Percentiles rank a stretch among this genome's conserved stretches.
Evolutionary conservation across 306 rosid species (phyloP).

Genomic region (Quercus cerris): DNA sequence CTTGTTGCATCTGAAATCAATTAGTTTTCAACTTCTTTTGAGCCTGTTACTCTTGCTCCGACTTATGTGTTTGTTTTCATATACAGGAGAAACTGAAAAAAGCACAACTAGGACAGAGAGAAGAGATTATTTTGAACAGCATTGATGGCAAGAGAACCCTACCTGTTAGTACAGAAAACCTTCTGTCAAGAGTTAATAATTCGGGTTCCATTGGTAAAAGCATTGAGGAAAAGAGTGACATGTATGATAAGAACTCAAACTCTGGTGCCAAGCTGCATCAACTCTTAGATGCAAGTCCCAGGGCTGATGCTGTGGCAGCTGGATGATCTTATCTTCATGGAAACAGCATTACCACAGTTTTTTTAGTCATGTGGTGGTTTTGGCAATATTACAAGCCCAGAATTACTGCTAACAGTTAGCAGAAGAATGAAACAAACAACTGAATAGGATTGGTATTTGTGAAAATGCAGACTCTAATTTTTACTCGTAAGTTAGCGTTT

Average conservation of each 20-base stretch:
- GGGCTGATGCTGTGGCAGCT: constrained; percentile 89
- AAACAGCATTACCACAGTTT: constrained; percentile 29
- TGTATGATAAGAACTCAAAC: constrained; percentile 60
- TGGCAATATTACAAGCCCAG: constrained; percentile 94
- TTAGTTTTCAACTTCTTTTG: neutral
- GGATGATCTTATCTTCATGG: constrained; percentile 52
- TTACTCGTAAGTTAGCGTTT: constrained; percentile 26
- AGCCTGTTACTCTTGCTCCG: constrained; percentile 4
- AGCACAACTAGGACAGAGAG: constrained; percentile 49
- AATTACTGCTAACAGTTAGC: constrained; percentile 74
- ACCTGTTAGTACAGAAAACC: constrained; percentile 68
- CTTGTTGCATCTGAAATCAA: neutral
- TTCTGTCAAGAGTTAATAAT: constrained; percentile 67
- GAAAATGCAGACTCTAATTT: constrained; percentile 49
- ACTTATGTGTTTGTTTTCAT: constrained; percentile 8
- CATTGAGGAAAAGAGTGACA: constrained; percentile 52
- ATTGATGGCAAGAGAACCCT: constrained; percentile 50
- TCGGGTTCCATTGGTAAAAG: constrained; percentile 50
- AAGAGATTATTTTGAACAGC: constrained; percentile 43
- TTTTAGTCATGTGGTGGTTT: constrained; percentile 69
- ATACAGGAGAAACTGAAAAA: constrained; percentile 71
- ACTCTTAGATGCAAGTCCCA: constrained; percentile 73
- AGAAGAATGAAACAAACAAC: constrained; percentile 35
- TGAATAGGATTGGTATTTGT: constrained; percentile 40
- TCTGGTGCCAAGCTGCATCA: constrained; percentile 84